These are phyloP conservation scores for Fusarium piperis DNA, from an alignment of 2,329 filamentous ascomycete genomes.

Conservation along the genomic window DNA sequence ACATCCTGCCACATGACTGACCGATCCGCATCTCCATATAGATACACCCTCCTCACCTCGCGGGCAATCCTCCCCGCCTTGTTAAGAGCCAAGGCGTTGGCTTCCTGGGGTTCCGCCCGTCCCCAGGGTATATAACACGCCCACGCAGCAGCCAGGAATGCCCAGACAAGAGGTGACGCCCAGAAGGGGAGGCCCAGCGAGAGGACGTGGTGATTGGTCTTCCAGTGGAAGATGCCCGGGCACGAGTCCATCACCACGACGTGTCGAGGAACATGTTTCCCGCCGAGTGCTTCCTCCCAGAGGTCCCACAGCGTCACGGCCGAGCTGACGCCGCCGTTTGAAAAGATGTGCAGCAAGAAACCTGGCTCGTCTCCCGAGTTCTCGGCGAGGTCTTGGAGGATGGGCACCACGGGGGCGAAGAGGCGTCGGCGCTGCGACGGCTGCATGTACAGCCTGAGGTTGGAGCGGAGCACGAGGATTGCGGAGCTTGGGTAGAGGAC, in stretches of 20 bases:
- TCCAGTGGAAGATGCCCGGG: constrained; percentile 56
- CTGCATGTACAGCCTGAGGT: constrained; percentile 49
- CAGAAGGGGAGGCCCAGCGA: constrained; percentile 48
- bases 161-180: constrained; percentile 48
- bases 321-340: constrained; percentile 61
- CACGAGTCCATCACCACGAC: constrained; percentile 59
- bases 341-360: constrained; percentile 61
- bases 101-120: constrained; percentile 44
- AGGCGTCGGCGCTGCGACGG: constrained; percentile 44
- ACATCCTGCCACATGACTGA: constrained; percentile 59
- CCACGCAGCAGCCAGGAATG: constrained; percentile 47
- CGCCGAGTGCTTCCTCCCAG: constrained; percentile 29
- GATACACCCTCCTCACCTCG: constrained; percentile 59
- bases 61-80: constrained; percentile 42
- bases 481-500: constrained; percentile 54
- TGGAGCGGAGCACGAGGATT: constrained; percentile 59
- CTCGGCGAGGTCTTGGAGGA: constrained; percentile 48
- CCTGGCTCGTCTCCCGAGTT: constrained; percentile 30
- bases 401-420: constrained; percentile 52
- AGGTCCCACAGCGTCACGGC: constrained; percentile 47
- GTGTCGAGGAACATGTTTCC: constrained; percentile 51
- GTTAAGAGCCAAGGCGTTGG: constrained; percentile 52
- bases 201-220: constrained; percentile 52
- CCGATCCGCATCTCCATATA: constrained; percentile 60
- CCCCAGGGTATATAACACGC: constrained; percentile 44